These are phyloP conservation scores for Lasiosphaeria hispida DNA, from an alignment of 495 filamentous ascomycete genomes.

Conservation along the genomic window DNA sequence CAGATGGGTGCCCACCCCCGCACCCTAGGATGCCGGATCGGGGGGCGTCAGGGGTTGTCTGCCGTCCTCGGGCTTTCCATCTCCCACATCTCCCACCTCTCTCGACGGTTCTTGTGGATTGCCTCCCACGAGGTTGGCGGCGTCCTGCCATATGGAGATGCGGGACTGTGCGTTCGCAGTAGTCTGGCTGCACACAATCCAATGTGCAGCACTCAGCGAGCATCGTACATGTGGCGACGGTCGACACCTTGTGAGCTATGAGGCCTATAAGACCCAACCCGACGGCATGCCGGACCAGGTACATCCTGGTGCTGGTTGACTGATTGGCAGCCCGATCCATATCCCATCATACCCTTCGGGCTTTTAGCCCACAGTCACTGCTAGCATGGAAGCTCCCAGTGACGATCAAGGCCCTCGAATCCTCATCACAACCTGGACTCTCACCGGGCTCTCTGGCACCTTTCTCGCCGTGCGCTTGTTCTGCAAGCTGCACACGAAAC, in stretches of 20 bases:
- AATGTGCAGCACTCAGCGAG: no score
- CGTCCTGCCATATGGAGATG: no score
- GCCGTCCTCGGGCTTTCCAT: no score
- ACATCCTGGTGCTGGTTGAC: not conserved
- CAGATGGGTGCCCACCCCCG: not conserved
- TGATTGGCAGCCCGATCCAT: not conserved
- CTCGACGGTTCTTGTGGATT: not conserved
- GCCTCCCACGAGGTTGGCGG: not conserved
- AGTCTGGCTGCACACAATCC: no score
- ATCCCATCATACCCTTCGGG: slow-evolving; percentile 1
- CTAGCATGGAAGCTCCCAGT: slow-evolving; percentile 12
- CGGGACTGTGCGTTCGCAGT: not conserved
- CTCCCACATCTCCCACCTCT: no score
- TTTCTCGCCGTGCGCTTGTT: slow-evolving; percentile 31
- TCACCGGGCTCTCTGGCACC: slow-evolving; percentile 23
- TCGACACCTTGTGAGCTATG: not conserved
- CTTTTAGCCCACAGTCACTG: not conserved
- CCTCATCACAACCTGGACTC: slow-evolving; percentile 25
- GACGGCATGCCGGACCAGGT: not conserved
- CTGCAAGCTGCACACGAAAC: slow-evolving; percentile 30
- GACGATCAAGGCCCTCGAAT: slow-evolving; percentile 22
- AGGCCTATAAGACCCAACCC: slow-evolving; percentile 1
- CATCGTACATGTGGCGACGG: not conserved
- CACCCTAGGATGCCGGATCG: no score
- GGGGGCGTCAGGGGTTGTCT: no score